Conservation (phyloP, 169 alveolate species). For the Plasmodium inui region DNA sequence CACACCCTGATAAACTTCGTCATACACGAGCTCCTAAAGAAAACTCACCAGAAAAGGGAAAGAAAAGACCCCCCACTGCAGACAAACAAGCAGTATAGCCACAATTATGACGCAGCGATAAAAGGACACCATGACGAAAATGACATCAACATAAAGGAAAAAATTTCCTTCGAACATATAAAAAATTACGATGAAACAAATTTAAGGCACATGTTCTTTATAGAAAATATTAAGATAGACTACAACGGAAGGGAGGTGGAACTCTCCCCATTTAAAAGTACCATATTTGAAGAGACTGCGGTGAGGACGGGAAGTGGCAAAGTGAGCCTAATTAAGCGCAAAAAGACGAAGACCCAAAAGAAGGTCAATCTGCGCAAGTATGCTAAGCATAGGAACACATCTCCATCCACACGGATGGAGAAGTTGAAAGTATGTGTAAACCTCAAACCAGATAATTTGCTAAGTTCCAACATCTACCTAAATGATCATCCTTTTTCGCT, state of each 20-base stretch:
- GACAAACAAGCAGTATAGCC: neutral
- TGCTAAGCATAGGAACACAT: neutral
- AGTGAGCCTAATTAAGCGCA: neutral
- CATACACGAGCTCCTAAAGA: neutral
- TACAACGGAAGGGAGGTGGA: conserved; percentile 20
- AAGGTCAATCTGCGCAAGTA: neutral
- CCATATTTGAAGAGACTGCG: neutral
- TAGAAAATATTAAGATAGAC: conserved; percentile 50
- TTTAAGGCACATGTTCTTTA: conserved; percentile 34
- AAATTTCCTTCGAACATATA: conserved; percentile 20
- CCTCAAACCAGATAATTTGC: neutral
- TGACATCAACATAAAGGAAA: conserved; percentile 10
- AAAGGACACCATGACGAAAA: neutral
- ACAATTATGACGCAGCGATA: neutral
- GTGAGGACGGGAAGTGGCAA: neutral
- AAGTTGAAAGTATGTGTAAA: neutral
- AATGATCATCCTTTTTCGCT: neutral
- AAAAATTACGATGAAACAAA: conserved; percentile 33
- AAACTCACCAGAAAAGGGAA: neutral
- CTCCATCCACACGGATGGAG: neutral
- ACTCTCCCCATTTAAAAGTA: conserved; percentile 51
- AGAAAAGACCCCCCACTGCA: neutral
- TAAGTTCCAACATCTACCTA: neutral
- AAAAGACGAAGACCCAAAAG: neutral
- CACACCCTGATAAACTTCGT: neutral